phyloP scores from a whole-genome alignment of 768 basidiomycete species.

The Daedalea quercina region DNA sequence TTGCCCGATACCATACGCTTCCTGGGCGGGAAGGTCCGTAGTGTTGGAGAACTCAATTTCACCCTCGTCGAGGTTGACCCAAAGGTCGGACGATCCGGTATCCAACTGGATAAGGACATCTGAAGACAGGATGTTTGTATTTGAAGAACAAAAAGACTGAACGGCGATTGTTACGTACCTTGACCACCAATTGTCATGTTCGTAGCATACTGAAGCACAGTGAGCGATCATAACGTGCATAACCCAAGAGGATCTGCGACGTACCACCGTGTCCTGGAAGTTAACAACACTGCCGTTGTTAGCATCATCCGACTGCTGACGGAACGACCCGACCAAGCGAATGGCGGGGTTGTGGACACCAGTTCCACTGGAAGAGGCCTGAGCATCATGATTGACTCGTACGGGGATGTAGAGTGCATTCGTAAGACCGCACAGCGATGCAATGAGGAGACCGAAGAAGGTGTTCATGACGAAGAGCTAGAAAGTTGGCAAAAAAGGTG shows the following conservation, averaged over 20 bases:
- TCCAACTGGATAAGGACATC: constrained; percentile 26
- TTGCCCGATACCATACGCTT: constrained; percentile 33
- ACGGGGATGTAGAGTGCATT: constrained; percentile 14
- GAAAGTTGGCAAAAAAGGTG: background rate
- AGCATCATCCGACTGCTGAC: background rate
- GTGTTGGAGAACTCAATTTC: constrained; percentile 21
- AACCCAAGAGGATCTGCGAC: background rate
- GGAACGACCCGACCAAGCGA: background rate
- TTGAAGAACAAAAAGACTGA: background rate
- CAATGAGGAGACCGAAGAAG: constrained; percentile 7
- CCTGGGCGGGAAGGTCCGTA: constrained; percentile 24
- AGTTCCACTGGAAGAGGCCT: constrained; percentile 1
- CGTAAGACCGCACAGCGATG: constrained; percentile 21
- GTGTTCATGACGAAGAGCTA: constrained; percentile 15
- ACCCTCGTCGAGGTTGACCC: constrained; percentile 15
- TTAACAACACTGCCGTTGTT: constrained; percentile 12
- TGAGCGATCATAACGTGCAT: background rate
- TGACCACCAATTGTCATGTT: constrained; percentile 17
- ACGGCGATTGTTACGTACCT: background rate
- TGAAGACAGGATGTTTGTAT: constrained; percentile 1
- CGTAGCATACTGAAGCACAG: constrained; percentile 21
- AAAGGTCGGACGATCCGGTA: constrained; percentile 29
- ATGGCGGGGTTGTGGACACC: constrained; percentile 5
- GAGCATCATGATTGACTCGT: constrained; percentile 3
- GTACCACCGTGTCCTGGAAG: constrained; percentile 15